A percentile compares a stretch with the other conserved stretches of the same genome.
phyloP scores from a whole-genome alignment of 2,329 filamentous ascomycete species.

The Cryoendolithus antarcticus region DNA sequence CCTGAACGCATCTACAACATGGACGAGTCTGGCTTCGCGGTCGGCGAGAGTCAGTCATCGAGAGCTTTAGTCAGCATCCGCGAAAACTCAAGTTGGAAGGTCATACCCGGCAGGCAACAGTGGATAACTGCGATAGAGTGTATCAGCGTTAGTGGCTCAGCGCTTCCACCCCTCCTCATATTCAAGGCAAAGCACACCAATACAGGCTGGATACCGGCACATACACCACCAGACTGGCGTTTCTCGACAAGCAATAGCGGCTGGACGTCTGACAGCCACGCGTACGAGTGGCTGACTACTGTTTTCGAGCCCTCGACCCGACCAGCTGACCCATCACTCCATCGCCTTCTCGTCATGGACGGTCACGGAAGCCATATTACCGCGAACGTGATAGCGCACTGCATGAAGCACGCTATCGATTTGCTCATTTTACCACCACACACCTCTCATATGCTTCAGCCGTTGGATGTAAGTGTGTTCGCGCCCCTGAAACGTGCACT shows the following conservation, averaged over 20 bases:
- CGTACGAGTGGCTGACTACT: constrained; percentile 2
- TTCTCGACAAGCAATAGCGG: constrained; percentile 4
- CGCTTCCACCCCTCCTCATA: constrained; percentile 5
- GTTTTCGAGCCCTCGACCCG: not conserved
- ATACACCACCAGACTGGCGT: not conserved
- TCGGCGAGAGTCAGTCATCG: constrained; percentile 5
- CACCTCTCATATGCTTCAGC: constrained; percentile 6
- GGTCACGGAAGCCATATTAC: constrained; percentile 8
- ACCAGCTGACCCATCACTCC: not conserved
- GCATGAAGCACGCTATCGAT: constrained; percentile 5
- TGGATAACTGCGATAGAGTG: constrained; percentile 8
- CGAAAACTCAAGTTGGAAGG: constrained; percentile 6
- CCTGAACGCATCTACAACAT: constrained; percentile 3
- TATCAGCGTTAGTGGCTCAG: constrained; percentile 3
- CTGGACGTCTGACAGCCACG: constrained; percentile 5
- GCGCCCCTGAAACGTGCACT: constrained; percentile 6
- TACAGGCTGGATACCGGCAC: not conserved
- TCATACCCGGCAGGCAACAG: constrained; percentile 4
- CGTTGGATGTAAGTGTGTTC: constrained; percentile 6
- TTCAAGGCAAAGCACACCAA: constrained; percentile 5
- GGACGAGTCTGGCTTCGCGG: constrained; percentile 4
- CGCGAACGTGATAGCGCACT: constrained; percentile 3
- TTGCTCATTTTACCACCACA: constrained; percentile 7
- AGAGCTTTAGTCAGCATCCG: constrained; percentile 6
- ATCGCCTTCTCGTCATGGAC: constrained; percentile 4